These are phyloP conservation scores for Cladosporium sp. DNA, from an alignment of 2,329 filamentous ascomycete species.

Conservation along the genomic window DNA sequence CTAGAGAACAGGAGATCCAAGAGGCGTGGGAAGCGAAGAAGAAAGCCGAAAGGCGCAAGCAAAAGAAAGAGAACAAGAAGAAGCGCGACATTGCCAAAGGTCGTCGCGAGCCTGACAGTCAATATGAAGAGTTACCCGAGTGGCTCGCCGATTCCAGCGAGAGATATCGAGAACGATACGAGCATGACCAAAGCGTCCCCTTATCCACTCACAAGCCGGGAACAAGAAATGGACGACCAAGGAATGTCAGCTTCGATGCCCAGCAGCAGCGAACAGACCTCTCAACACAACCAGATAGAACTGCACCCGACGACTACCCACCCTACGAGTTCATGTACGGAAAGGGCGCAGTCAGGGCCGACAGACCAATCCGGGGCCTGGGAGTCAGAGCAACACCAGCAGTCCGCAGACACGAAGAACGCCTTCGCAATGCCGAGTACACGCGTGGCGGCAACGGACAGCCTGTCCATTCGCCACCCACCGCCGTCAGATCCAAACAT, in stretches of 20 bases:
- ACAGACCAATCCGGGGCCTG: background rate
- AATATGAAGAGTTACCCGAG: background rate
- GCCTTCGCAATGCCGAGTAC: background rate
- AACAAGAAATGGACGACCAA: background rate
- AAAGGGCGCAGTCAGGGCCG: background rate
- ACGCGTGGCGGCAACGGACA: background rate
- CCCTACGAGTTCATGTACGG: background rate
- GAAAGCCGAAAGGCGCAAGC: background rate
- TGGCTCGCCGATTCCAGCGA: conserved; percentile 10
- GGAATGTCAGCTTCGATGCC: conserved; percentile 6
- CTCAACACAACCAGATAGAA: background rate
- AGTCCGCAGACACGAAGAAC: background rate
- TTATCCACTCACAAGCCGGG: background rate
- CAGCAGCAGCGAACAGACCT: background rate
- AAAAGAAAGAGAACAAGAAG: conserved; percentile 3
- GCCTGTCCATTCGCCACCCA: background rate
- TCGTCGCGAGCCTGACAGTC: background rate
- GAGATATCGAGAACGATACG: background rate
- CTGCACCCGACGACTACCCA: background rate
- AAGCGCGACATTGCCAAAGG: background rate
- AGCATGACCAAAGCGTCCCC: background rate
- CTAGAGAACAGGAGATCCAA: conserved; percentile 8
- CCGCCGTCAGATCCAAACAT: background rate
- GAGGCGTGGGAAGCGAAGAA: conserved; percentile 13
- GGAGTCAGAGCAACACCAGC: background rate